Evolutionary conservation across 768 basidiomycete genomes (phyloP), one percentile per base, ranked within the genome.

Genomic region (Nevesoporus exiguus): DNA sequence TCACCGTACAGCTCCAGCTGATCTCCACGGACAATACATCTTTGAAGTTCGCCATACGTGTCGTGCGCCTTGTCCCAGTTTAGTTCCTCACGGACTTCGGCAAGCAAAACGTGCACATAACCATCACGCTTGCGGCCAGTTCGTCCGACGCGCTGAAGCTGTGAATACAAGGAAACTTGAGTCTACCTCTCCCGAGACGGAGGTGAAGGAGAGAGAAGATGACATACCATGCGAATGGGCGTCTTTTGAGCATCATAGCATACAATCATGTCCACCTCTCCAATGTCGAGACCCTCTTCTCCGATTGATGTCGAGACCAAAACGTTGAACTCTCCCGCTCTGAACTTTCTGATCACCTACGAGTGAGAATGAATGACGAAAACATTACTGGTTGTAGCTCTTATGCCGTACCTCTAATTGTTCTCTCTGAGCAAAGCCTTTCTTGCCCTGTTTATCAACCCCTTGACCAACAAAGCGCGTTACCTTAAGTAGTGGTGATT

Each of bases 231-330:
- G 53, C 95, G 91, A 57, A 98, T 94, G 1, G 95, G 89, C 0
- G 92, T 92, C 75, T 96, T 97, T 63, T 95, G 92, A 24, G 94
- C 86, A 61, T 99, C 97, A 68, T 98, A 99, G 64, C 95, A 98
- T 45, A 98, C 76, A 52, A 98, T 96, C 65, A 94, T 77, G 67
- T 99, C 97, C 15, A 99, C 87, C 68, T 97, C 95, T 30, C 97
- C 97, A 51, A 99, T 99, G 69, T 99, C 97, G 17, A 99, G 77
- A 53, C 97, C 97, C 71, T 99, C 97, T 72, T 99, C 97, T 21
- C 97, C 97, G 51, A 99, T 93, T 4, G 90, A 96, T 5, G 97
- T 98, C 1, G 95, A 89, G 8, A 99, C 96, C 11, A 99, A 75
- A 34, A 97, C 85, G 61, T 99, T 99, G 69, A 82, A 93, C 54